A percentile compares a stretch with the other conserved stretches of the same genome.
phyloP scores from a whole-genome alignment of 371 early-diverging fungal species.

The Fennellomyces sp. region DNA sequence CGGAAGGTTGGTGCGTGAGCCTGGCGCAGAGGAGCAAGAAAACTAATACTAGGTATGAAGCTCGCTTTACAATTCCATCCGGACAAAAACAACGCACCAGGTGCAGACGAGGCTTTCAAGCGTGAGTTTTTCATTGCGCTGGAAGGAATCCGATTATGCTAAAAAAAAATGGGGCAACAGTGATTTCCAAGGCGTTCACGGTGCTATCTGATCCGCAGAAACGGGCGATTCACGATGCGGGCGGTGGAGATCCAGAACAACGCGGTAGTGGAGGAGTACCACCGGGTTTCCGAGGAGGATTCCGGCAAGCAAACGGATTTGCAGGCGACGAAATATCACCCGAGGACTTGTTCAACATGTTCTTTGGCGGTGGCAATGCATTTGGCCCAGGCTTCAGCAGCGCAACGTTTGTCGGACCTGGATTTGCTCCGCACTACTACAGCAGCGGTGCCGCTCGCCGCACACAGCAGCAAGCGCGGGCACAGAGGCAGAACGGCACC shows the following conservation, averaged over 20 bases:
- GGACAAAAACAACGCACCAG: constrained; percentile 96
- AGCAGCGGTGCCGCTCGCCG: constrained; percentile 20
- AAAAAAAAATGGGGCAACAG: constrained; percentile 27
- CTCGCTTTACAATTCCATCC: constrained; percentile 98
- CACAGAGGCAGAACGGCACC: constrained; percentile 15
- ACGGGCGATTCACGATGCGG: constrained; percentile 84
- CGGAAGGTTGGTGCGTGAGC: constrained; percentile 67
- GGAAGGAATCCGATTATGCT: too few species aligned
- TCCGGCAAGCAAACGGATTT: neutral
- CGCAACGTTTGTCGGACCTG: constrained; percentile 55
- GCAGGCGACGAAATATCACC: constrained; percentile 83
- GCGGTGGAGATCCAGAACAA: constrained; percentile 74
- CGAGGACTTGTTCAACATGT: constrained; percentile 96
- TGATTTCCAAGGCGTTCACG: constrained; percentile 90
- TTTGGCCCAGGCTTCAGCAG: constrained; percentile 45
- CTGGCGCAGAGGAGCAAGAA: neutral
- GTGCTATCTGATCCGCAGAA: constrained; percentile 88
- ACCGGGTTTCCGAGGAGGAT: constrained; percentile 4
- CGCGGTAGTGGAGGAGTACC: constrained; percentile 17
- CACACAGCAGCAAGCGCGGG: constrained; percentile 18
- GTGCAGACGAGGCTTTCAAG: constrained; percentile 97
- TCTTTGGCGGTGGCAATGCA: constrained; percentile 75
- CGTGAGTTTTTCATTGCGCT: constrained; percentile 51
- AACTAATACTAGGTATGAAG: constrained; percentile 33
- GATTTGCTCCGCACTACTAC: constrained; percentile 26